These are phyloP conservation scores for Brettanomyces bruxellensis DNA, from an alignment of 805 yeast species.

Conservation along the genomic window DNA sequence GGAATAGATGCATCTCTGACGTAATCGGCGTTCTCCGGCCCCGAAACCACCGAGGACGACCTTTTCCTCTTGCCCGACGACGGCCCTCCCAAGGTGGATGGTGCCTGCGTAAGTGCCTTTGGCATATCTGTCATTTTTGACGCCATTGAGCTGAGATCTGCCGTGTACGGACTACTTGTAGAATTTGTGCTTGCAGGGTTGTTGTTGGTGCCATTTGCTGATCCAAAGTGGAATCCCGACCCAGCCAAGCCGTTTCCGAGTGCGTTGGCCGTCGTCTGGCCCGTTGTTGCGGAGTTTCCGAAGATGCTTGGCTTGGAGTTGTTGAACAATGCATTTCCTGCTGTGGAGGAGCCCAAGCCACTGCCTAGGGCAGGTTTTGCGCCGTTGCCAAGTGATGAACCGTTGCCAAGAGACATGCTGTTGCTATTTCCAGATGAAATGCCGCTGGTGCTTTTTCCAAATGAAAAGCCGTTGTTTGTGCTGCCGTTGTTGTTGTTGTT, in stretches of 20 bases:
- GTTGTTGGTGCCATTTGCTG: constrained; percentile 4
- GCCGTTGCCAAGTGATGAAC: too few relatives aligned
- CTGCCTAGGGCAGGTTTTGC: too few relatives aligned
- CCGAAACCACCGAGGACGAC: constrained; percentile 10
- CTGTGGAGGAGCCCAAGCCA: too few relatives aligned
- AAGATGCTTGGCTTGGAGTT: constrained; percentile 7
- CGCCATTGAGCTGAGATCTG: constrained; percentile 10
- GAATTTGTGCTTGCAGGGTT: constrained; percentile 2
- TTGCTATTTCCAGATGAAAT: not conserved
- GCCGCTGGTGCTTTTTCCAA: constrained; percentile 4
- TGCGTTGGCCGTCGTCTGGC: constrained; percentile 4
- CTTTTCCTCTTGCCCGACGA: constrained; percentile 10
- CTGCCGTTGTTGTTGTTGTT: not conserved
- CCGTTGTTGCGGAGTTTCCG: constrained; percentile 15
- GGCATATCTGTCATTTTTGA: constrained; percentile 20
- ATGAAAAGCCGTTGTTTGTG: not conserved
- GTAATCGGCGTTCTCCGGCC: constrained; percentile 2
- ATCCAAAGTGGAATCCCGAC: constrained; percentile 9
- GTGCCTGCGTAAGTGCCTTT: constrained; percentile 6
- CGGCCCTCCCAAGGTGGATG: constrained; percentile 10
- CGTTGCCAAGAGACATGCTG: not conserved
- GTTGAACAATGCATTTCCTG: not conserved
- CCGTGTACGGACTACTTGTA: constrained; percentile 17
- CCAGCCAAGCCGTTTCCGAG: not conserved
- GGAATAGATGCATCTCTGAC: constrained; percentile 2